These are phyloP conservation scores for Panaeolus cyanescens DNA, from an alignment of 768 basidiomycete species.

Conservation along the genomic window DNA sequence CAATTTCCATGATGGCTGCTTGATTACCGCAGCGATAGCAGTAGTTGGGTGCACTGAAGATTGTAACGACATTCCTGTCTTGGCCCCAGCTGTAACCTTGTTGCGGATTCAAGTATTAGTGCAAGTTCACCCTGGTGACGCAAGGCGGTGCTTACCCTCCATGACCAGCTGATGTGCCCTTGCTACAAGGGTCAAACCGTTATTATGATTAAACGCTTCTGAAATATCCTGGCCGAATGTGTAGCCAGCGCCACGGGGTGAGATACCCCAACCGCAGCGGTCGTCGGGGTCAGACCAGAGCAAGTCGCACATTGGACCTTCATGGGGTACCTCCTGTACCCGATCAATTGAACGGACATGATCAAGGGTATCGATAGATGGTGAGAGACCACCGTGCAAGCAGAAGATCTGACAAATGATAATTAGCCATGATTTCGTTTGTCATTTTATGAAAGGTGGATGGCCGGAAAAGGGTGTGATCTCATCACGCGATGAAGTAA, in stretches of 20 bases:
- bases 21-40: constrained; percentile 99
- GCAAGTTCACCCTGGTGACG: neutral
- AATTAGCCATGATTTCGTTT: constrained; percentile 10
- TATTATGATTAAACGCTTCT: constrained; percentile 99
- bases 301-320: constrained; percentile 99
- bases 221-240: constrained; percentile 99
- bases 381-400: constrained; percentile 95
- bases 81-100: constrained; percentile 96
- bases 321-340: constrained; percentile 98
- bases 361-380: constrained; percentile 99
- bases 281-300: constrained; percentile 99
- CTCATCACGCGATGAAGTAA: constrained; percentile 18
- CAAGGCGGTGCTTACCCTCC: constrained; percentile 69
- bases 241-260: constrained; percentile 97
- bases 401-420: constrained; percentile 83
- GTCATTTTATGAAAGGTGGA: neutral
- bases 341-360: constrained; percentile 99
- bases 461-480: constrained; percentile 4
- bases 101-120: constrained; percentile 11
- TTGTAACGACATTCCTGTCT: constrained; percentile 98
- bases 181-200: constrained; percentile 93
- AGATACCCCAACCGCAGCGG: constrained; percentile 99
- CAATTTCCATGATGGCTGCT: constrained; percentile 99
- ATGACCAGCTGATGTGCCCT: constrained; percentile 95
- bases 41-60: constrained; percentile 99